Conservation (phyloP, 2,329 filamentous ascomycete genomes). For the Aspergillus neoniger region DNA sequence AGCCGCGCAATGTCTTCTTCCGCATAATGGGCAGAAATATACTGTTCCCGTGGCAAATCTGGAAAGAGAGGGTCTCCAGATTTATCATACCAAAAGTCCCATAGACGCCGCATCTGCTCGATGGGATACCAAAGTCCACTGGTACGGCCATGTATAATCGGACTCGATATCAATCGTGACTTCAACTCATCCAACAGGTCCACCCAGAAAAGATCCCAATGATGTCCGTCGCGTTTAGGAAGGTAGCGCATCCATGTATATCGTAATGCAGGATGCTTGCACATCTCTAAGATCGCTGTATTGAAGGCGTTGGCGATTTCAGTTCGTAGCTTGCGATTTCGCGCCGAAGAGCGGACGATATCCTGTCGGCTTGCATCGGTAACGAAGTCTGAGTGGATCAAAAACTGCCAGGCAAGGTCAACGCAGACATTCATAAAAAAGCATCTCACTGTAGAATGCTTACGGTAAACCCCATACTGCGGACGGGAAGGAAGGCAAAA, state of each 20-base stretch:
- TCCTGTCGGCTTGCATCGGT: slow-evolving; percentile 50
- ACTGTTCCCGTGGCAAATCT: slow-evolving; percentile 8
- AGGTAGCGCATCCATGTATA: slow-evolving; percentile 53
- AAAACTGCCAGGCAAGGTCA: slow-evolving; percentile 37
- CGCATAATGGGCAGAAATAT: slow-evolving; percentile 5
- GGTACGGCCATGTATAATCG: neutral
- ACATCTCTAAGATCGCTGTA: slow-evolving; percentile 43
- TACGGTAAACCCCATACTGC: slow-evolving; percentile 47
- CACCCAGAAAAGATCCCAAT: slow-evolving; percentile 12
- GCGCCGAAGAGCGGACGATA: slow-evolving; percentile 28
- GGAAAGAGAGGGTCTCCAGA: slow-evolving; percentile 7
- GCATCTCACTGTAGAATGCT: neutral
- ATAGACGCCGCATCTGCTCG: slow-evolving; percentile 3
- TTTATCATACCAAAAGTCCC: slow-evolving; percentile 3
- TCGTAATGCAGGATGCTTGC: slow-evolving; percentile 38
- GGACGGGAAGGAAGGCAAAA: slow-evolving; percentile 53
- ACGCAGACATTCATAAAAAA: neutral
- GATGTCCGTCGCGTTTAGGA: slow-evolving; percentile 27
- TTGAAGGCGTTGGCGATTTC: slow-evolving; percentile 45
- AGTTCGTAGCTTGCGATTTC: slow-evolving; percentile 43
- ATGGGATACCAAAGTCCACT: neutral
- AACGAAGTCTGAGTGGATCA: slow-evolving; percentile 56
- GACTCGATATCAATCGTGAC: neutral
- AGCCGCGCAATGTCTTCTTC: slow-evolving; percentile 3
- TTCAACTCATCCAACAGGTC: slow-evolving; percentile 5